phyloP scores from a whole-genome alignment of 306 rosid genomes.

The Luffa acutangula region DNA sequence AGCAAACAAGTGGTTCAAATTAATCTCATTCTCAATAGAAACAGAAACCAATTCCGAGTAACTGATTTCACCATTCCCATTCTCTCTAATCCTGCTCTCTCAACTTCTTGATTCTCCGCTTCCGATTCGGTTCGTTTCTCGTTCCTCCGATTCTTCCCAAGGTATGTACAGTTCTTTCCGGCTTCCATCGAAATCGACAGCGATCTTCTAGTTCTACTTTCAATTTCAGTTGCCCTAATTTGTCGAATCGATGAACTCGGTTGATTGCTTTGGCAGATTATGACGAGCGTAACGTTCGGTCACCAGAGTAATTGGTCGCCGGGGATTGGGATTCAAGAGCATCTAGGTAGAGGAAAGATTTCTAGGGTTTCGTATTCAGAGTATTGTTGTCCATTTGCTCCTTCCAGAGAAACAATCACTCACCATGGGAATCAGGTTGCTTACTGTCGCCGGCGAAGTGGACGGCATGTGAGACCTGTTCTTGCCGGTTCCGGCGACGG shows the following conservation, averaged over 20 bases:
- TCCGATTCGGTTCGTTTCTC: neutral
- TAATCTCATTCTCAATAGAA: neutral
- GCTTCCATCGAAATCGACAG: neutral
- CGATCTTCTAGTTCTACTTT: neutral
- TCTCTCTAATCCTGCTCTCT: neutral
- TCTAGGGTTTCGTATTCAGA: conserved; percentile 42
- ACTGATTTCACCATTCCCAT: neutral
- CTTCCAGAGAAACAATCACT: conserved; percentile 36
- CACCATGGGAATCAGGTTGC: conserved; percentile 29
- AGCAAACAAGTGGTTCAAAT: conserved; percentile 1
- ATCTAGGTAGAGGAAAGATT: conserved; percentile 28
- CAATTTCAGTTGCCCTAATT: neutral
- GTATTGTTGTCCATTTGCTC: conserved; percentile 20
- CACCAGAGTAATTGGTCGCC: conserved; percentile 54
- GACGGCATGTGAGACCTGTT: conserved; percentile 35
- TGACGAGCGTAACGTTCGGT: conserved; percentile 62
- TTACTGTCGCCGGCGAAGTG: conserved; percentile 22
- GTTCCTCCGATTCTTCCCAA: neutral
- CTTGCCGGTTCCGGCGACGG: conserved; percentile 28
- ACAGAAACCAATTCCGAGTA: neutral
- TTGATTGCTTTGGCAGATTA: conserved; percentile 23
- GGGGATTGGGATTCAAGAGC: conserved; percentile 53
- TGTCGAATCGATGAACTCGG: neutral
- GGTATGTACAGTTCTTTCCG: neutral
- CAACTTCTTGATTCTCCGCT: neutral